Conservation (phyloP, 441 rosid species). For the Cnidoscolus chayamansa region DNA sequence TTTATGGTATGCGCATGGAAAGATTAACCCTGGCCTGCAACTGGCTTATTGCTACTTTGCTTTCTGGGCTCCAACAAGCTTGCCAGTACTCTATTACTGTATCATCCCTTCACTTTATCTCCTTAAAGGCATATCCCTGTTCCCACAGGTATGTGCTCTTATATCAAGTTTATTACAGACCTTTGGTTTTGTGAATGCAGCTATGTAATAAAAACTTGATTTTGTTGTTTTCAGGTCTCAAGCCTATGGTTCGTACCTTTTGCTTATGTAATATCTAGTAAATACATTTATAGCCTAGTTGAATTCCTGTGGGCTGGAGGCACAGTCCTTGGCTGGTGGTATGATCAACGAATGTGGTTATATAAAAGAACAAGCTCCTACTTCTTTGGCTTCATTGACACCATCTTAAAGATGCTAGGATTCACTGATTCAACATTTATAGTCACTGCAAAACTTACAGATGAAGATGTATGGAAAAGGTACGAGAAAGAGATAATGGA, state of each 20-base stretch:
- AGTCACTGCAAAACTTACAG: constrained; percentile 59
- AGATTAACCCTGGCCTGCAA: constrained; percentile 43
- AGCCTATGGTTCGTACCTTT: constrained; percentile 65
- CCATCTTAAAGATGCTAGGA: constrained; percentile 37
- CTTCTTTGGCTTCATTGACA: constrained; percentile 48
- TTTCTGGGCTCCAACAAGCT: constrained; percentile 58
- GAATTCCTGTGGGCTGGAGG: constrained; percentile 57
- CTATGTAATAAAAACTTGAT: too few relatives aligned
- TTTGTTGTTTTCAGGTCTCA: constrained; percentile 36
- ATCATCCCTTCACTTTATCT: constrained; percentile 56
- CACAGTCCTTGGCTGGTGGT: constrained; percentile 67
- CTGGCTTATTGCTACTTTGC: constrained; percentile 39
- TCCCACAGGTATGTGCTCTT: constrained; percentile 48
- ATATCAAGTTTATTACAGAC: background rate
- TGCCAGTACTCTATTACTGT: constrained; percentile 44
- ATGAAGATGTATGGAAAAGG: constrained; percentile 48
- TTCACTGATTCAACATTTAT: constrained; percentile 45
- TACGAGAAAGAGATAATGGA: constrained; percentile 60
- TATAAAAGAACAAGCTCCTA: constrained; percentile 65
- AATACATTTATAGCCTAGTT: constrained; percentile 36
- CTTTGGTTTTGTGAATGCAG: background rate
- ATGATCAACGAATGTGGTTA: constrained; percentile 65
- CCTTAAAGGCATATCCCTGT: constrained; percentile 50
- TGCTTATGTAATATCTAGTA: constrained; percentile 40
- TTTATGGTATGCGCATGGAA: constrained; percentile 43